Conservation (phyloP, 345 rosid species). For the Carallia brachiata region DNA sequence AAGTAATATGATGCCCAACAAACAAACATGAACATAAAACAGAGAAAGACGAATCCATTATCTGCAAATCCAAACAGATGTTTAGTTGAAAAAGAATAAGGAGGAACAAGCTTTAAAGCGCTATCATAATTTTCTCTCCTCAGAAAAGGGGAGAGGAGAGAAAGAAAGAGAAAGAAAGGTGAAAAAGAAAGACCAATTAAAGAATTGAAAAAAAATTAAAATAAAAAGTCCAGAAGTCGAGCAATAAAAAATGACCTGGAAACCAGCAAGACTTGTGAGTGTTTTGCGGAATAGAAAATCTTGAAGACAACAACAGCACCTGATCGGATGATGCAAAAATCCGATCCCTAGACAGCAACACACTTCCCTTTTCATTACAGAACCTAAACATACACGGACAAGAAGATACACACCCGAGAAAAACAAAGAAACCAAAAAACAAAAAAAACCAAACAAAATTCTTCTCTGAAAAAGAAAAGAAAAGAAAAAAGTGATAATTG, state of each 20-base stretch:
- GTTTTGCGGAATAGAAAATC: constrained; percentile 51
- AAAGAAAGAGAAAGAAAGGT: constrained; percentile 13
- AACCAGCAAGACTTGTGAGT: constrained; percentile 49
- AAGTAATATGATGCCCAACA: constrained; percentile 8
- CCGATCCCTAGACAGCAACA: constrained; percentile 36
- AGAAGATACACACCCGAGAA: constrained; percentile 4
- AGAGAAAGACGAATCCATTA: constrained; percentile 22
- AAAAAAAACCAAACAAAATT: neutral
- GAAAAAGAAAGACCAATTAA: constrained; percentile 15
- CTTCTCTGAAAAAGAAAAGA: neutral
- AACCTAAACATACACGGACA: constrained; percentile 13
- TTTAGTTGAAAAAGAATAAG: neutral
- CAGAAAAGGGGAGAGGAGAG: neutral
- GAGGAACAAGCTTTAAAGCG: constrained; percentile 15
- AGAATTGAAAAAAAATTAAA: constrained; percentile 6
- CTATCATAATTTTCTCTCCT: constrained; percentile 24
- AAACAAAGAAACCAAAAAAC: neutral
- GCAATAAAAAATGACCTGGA: constrained; percentile 50
- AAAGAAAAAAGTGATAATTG: constrained; percentile 23
- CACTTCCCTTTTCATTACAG: constrained; percentile 31
- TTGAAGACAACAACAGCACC: constrained; percentile 41
- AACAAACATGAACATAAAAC: constrained; percentile 2
- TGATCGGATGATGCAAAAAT: constrained; percentile 38
- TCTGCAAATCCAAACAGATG: constrained; percentile 32
- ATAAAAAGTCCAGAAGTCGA: constrained; percentile 16